A percentile compares a stretch with the other conserved stretches of the same genome.
These are phyloP conservation scores for Capillidium rhysosporum DNA, from an alignment of 371 early-diverging fungal species.

Conservation along the genomic window DNA sequence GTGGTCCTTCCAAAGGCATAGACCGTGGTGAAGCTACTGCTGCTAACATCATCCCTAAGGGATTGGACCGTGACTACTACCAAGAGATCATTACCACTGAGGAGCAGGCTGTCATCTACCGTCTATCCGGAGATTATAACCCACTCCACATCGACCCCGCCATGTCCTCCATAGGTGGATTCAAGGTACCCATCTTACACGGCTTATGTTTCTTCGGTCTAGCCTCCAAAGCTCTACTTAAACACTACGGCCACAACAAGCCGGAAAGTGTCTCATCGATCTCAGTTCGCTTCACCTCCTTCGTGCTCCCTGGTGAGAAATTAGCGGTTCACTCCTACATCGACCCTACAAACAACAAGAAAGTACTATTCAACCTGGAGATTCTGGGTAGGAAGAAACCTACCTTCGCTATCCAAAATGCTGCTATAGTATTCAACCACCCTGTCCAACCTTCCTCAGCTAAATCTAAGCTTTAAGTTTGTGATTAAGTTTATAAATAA, in stretches of 20 bases:
- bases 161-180: constrained; percentile 87
- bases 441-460: neutral
- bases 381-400: constrained; percentile 64
- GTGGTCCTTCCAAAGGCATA: constrained; percentile 51
- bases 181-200: constrained; percentile 88
- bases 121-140: constrained; percentile 69
- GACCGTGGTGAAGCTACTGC: constrained; percentile 68
- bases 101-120: constrained; percentile 90
- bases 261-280: constrained; percentile 52
- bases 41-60: constrained; percentile 42
- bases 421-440: constrained; percentile 48
- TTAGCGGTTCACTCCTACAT: constrained; percentile 90
- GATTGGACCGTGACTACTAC: constrained; percentile 55
- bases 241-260: constrained; percentile 45
- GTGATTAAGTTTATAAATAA: no score
- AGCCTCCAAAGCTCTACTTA: constrained; percentile 71
- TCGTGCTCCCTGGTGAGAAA: constrained; percentile 95
- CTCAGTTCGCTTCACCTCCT: constrained; percentile 77
- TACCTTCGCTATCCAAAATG: constrained; percentile 62
- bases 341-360: constrained; percentile 32
- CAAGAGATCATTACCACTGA: constrained; percentile 57
- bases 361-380: constrained; percentile 77
- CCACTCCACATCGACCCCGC: constrained; percentile 91
- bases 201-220: constrained; percentile 86
- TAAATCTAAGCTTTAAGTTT: neutral